Evolutionary conservation across 768 basidiomycete genomes (phyloP).

Genomic region (Trametes coccinea): DNA sequence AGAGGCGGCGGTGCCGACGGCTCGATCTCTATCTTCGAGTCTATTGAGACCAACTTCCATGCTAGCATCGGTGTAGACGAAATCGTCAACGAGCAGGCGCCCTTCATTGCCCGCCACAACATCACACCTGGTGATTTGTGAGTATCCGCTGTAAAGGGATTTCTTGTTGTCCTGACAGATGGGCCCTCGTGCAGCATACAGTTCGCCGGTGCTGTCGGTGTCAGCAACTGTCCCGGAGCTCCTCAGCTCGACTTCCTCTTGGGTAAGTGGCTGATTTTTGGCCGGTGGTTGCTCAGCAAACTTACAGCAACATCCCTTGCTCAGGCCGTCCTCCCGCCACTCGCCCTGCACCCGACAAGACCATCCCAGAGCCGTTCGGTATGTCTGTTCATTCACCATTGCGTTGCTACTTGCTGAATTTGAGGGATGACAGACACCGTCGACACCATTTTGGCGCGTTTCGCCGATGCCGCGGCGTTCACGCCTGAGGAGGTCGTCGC

Average conservation of each 20-base stretch:
- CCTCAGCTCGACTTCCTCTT: constrained; percentile 39
- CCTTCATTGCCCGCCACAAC: constrained; percentile 38
- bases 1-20: no score
- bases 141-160: constrained; percentile 2
- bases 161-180: no score
- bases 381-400: neutral
- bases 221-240: constrained; percentile 41
- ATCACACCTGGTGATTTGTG: constrained; percentile 49
- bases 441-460: constrained; percentile 25
- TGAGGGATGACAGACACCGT: constrained; percentile 15
- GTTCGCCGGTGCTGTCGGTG: constrained; percentile 38
- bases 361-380: constrained; percentile 22
- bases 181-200: constrained; percentile 32
- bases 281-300: no score
- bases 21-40: no score
- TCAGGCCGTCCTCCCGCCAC: constrained; percentile 29
- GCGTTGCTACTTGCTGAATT: no score
- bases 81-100: constrained; percentile 40
- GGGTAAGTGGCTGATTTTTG: constrained; percentile 22
- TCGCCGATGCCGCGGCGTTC: constrained; percentile 22
- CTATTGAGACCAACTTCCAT: no score
- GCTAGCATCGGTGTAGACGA: constrained; percentile 37
- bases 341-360: constrained; percentile 3
- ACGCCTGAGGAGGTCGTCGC: constrained; percentile 24
- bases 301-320: no score